Evolutionary conservation across 305 asterid genomes (phyloP).

Genomic region (Solanum aculeatissimum): DNA sequence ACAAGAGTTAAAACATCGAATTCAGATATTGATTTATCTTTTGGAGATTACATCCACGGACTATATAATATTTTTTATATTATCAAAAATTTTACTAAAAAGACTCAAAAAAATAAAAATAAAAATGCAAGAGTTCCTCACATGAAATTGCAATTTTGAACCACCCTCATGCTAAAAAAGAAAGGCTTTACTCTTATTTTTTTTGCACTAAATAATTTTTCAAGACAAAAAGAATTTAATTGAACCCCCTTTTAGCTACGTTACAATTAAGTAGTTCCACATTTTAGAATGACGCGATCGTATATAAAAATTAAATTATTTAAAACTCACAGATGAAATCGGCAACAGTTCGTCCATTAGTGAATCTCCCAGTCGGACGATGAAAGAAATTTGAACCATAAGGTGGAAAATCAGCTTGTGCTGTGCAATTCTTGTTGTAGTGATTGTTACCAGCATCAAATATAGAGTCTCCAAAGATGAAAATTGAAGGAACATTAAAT

Average conservation of each 20-base stretch:
- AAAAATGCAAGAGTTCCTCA: not conserved
- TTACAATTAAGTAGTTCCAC: not conserved
- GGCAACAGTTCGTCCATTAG: conserved; percentile 69
- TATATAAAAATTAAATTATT: not conserved
- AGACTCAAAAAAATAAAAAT: not conserved
- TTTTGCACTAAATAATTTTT: not conserved
- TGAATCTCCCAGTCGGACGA: conserved; percentile 81
- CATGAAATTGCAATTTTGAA: not conserved
- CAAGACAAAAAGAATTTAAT: too few relatives aligned
- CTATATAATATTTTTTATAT: too few relatives aligned
- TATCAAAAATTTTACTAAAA: not conserved
- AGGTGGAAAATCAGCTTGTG: conserved; percentile 81
- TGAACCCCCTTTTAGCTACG: not conserved
- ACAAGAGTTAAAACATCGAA: too few relatives aligned
- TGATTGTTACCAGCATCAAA: conserved; percentile 81
- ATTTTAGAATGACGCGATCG: not conserved
- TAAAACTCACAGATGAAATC: conserved; percentile 59
- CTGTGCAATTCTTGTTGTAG: conserved; percentile 33
- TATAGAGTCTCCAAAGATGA: conserved; percentile 64
- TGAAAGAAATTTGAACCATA: conserved; percentile 66
- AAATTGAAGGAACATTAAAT: conserved; percentile 37
- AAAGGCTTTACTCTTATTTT: not conserved
- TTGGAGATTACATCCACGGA: too few relatives aligned
- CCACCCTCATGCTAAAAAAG: not conserved
- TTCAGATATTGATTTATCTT: too few relatives aligned